Evolutionary conservation across 306 rosid species (phyloP), one percentile per base, ranked within the genome.

Genomic region (Lathyrus aphaca): DNA sequence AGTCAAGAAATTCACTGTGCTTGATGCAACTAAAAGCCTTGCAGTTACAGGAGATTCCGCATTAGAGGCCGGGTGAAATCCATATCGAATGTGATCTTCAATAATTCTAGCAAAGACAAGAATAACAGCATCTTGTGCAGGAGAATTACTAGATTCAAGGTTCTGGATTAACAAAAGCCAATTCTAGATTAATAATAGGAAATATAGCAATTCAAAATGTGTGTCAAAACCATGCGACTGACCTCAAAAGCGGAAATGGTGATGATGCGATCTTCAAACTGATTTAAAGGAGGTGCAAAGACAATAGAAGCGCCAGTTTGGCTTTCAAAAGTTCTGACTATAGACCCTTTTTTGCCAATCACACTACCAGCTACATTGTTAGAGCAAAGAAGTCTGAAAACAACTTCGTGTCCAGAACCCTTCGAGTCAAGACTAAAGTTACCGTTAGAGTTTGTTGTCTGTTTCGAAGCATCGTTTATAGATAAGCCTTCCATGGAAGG

Each of bases 201-300:
- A 72, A 39, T 6, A 73, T 30, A 15, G 63, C 46, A 56, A 54
- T 18, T 14, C 17, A 73, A 51, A 58, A 40, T 50, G 32, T 12
- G 54, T 21, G 56, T 56, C 45, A 68, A 44, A 79, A 45, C 61
- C 16, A 13, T 5, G 16, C 19, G 71, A 81, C 86, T 80, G 68
- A 87, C 92, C 92, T 87, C 92, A n/a, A 18, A 10, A 9, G 92
- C 87, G 67, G 87, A 84, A 74, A 87, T 75, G 76, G 92, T 87
- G 74, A 82, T 66, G 16, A 82, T 27, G 64, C 92, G 89, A 71
- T 87, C 92, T 43, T 74, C 75, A 70, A 69, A 73, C 77, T 76
- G 30, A 29, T 55, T 73, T 71, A 67, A 55, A 65, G 85, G 82
- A 78, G 85, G 73, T 75, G 86, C 75, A 80, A 87, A 87, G 74